Percentiles rank a stretch among this genome's conserved stretches.
phyloP scores from a whole-genome alignment of 2,329 filamentous ascomycete species.

The Aaosphaeria pasadenensis region DNA sequence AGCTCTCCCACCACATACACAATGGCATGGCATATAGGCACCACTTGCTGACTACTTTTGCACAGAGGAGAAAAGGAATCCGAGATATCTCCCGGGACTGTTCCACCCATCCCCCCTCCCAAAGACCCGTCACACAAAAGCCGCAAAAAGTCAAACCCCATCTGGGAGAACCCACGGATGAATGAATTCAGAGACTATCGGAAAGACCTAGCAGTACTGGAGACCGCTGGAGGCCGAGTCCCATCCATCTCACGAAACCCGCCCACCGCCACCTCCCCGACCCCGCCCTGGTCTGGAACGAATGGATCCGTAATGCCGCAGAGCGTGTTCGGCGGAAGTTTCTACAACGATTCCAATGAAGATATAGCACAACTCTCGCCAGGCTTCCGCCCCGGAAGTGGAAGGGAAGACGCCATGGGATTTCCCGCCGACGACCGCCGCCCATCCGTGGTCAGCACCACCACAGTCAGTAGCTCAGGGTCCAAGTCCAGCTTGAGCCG shows the following conservation, averaged over 20 bases:
- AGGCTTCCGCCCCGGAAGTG: constrained; percentile 59
- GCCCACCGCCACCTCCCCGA: constrained; percentile 54
- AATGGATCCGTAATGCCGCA: constrained; percentile 42
- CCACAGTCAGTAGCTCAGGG: constrained; percentile 79
- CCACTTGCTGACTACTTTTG: constrained; percentile 6
- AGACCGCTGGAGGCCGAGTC: constrained; percentile 56
- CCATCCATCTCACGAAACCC: constrained; percentile 59
- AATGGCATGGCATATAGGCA: background rate
- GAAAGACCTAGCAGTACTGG: constrained; percentile 67
- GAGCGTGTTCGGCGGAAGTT: constrained; percentile 52
- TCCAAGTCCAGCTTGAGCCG: constrained; percentile 72
- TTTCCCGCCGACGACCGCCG: constrained; percentile 65
- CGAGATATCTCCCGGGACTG: constrained; percentile 40
- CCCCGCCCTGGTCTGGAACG: constrained; percentile 48
- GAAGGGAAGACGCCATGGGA: constrained; percentile 45
- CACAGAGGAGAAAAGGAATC: constrained; percentile 45
- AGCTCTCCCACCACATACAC: too few species aligned
- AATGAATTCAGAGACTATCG: constrained; percentile 68
- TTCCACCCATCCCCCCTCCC: constrained; percentile 33
- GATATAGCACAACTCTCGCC: constrained; percentile 68
- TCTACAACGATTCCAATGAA: constrained; percentile 75
- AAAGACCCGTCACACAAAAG: constrained; percentile 32
- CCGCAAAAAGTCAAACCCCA: constrained; percentile 46
- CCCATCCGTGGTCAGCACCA: constrained; percentile 84
- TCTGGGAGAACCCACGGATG: constrained; percentile 54